Evolutionary conservation across 805 yeast genomes (phyloP), one percentile per base, ranked within the genome.

Genomic region (Priceomyces haplophilus): DNA sequence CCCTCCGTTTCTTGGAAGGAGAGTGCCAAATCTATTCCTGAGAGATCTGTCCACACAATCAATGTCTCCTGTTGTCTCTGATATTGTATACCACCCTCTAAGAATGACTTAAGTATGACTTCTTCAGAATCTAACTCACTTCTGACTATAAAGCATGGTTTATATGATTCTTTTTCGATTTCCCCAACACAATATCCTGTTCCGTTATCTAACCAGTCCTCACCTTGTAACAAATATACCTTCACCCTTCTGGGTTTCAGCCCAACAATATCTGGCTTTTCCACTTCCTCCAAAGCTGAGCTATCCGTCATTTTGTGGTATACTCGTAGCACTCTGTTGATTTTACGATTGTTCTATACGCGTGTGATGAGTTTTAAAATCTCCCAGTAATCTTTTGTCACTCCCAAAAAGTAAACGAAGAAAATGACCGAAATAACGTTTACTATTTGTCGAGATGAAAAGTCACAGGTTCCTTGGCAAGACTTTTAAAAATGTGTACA

Each of bases 21-120:
- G 18, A 91, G 70, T 1, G 98, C 98, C 49, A 88, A 79, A 61
- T 88, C 95, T 41, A 74, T 75, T 4, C 74, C 75, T 6, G 83
- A 80, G 15, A 76, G 73, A 55, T 88, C 96, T 7, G 95, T 85
- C 98, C 98, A 91, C 16, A 91, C 96, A 7, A 91, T 88, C 37
- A 91, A 69, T 0, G 97, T 89, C 45, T 89, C 97, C 57, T 89
- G 96, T 56, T 93, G 98, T 55, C 95, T 77, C 59, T 91, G 97
- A 59, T 86, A 91, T 52, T 86, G 95, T 3, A 82, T 83, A 21
- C 78, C 64, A 0, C 95, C 95, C 53, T 78, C 82, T n/a, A 91
- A 70, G 45, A 62, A 72, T 3, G 90, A 79, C 53, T 78, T 75
- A 32, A 91, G 64, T 17, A 91, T 65, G 8, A 79, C 66, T 21